phyloP scores from a whole-genome alignment of 805 yeast species.

The Danielia oregonensis region DNA sequence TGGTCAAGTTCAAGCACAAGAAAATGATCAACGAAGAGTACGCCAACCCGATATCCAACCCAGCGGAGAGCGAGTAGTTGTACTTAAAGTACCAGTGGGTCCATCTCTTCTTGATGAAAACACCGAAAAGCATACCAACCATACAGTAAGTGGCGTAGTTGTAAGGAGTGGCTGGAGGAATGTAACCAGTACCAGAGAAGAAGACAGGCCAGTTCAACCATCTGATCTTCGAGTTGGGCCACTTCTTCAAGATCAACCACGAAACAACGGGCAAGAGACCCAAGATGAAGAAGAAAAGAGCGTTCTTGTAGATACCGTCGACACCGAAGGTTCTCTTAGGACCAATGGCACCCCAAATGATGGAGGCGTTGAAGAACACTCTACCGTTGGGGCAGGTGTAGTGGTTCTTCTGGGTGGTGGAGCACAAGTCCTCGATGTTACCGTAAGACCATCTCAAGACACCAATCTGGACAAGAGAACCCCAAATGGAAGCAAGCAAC shows the following conservation, averaged over 20 bases:
- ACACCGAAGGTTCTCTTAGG: constrained; percentile 17
- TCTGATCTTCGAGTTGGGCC: constrained; percentile 34
- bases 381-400: constrained; percentile 42
- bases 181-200: constrained; percentile 49
- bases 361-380: constrained; percentile 40
- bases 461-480: constrained; percentile 35
- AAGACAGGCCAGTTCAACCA: constrained; percentile 39
- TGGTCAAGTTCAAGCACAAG: constrained; percentile 26
- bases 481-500: constrained; percentile 41
- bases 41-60: constrained; percentile 43
- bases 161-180: constrained; percentile 75
- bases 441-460: constrained; percentile 42
- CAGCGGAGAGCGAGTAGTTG: constrained; percentile 44
- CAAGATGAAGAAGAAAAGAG: constrained; percentile 35
- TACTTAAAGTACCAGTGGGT: constrained; percentile 45
- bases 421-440: constrained; percentile 33
- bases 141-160: constrained; percentile 56
- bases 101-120: constrained; percentile 36
- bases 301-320: constrained; percentile 14
- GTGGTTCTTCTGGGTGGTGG: constrained; percentile 20
- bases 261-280: constrained; percentile 35
- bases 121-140: constrained; percentile 33
- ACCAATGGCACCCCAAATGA: constrained; percentile 44
- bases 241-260: constrained; percentile 38
- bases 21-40: constrained; percentile 37